Percentiles rank a stretch among this genome's conserved stretches.
Conservation (phyloP, 345 rosid species). For the Rhizophora mangle region DNA sequence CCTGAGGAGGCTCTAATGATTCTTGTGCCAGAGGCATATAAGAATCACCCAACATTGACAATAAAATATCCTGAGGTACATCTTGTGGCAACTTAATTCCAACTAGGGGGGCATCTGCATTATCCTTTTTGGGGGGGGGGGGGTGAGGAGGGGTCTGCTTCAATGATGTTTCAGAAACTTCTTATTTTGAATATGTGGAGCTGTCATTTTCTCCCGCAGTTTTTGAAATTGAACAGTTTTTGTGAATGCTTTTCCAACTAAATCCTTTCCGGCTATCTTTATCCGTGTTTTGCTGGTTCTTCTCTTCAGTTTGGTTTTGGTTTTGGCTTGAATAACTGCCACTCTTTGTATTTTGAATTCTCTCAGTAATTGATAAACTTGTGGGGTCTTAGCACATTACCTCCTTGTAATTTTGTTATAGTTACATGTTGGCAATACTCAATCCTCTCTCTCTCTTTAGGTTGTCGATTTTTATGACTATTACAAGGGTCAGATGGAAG, state of each 20-base stretch:
- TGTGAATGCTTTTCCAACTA: constrained; percentile 4
- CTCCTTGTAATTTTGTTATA: constrained; percentile 7
- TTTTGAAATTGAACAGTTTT: no score
- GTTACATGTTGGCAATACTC: constrained; percentile 10
- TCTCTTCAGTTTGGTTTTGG: neutral
- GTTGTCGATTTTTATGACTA: constrained; percentile 90
- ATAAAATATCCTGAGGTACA: constrained; percentile 91
- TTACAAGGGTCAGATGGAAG: constrained; percentile 99
- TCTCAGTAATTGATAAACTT: no score
- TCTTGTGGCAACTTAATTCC: constrained; percentile 1
- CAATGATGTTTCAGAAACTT: neutral
- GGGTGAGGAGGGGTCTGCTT: no score
- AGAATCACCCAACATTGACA: constrained; percentile 83
- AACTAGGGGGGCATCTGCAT: neutral
- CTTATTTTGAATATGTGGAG: neutral
- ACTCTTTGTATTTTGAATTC: neutral
- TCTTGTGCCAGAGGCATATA: constrained; percentile 99
- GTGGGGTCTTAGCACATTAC: no score
- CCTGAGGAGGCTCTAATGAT: constrained; percentile 96
- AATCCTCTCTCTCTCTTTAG: constrained; percentile 33
- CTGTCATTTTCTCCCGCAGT: no score
- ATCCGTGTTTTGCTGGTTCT: neutral
- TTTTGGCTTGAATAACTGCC: no score
- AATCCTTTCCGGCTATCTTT: neutral
- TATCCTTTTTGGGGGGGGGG: neutral